Evolutionary conservation across 2,329 filamentous ascomycete genomes (phyloP).

Genomic region (Diaporthe caulivora): DNA sequence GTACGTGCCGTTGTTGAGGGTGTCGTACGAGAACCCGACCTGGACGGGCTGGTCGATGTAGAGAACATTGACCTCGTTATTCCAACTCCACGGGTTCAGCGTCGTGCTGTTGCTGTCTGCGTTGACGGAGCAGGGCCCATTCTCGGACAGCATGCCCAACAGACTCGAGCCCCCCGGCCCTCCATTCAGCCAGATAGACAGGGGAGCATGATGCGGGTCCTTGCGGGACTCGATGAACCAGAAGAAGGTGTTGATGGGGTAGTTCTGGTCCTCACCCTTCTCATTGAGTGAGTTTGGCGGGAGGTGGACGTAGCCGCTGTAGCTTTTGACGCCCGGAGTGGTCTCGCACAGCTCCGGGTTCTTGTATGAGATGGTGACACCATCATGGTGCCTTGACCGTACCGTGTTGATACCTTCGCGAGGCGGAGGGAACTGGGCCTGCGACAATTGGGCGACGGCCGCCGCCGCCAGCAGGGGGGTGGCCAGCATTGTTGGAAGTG

Average conservation of each 20-base stretch:
- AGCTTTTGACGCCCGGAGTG: constrained; percentile 75
- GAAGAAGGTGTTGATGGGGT: constrained; percentile 74
- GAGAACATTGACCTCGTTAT: constrained; percentile 71
- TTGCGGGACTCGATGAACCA: constrained; percentile 72
- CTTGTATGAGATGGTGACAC: constrained; percentile 78
- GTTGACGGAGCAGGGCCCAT: constrained; percentile 64
- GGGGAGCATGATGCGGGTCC: constrained; percentile 38
- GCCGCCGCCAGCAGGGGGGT: constrained; percentile 8
- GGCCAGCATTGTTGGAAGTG: not conserved
- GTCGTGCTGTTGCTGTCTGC: constrained; percentile 61
- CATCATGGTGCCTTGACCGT: constrained; percentile 59
- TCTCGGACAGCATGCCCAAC: constrained; percentile 65
- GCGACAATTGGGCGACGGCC: constrained; percentile 23
- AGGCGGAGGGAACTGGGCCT: constrained; percentile 37
- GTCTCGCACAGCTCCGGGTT: constrained; percentile 70
- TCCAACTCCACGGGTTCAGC: constrained; percentile 71
- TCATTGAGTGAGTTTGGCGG: constrained; percentile 56
- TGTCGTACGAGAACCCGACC: constrained; percentile 48
- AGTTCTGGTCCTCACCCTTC: constrained; percentile 47
- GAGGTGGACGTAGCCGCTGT: constrained; percentile 70
- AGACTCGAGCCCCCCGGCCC: constrained; percentile 70
- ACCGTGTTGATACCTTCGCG: constrained; percentile 37
- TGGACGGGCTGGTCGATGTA: constrained; percentile 71
- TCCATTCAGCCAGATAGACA: constrained; percentile 60
- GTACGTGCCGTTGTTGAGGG: constrained; percentile 44